phyloP scores from a whole-genome alignment of 2,329 filamentous ascomycete species.

The Verticillium alfalfae region DNA sequence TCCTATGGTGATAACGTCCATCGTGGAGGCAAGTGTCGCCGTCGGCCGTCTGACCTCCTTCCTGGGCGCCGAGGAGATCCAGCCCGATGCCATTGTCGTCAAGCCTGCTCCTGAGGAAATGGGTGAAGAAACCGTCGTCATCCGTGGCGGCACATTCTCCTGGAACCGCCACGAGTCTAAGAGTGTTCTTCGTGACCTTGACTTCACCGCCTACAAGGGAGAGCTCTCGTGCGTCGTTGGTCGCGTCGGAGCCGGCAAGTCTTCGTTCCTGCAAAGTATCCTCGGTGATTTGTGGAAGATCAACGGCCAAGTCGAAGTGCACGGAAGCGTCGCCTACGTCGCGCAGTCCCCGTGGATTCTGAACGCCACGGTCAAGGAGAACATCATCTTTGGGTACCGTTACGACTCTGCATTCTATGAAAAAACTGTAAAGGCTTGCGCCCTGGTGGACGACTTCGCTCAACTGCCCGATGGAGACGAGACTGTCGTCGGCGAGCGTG shows the following conservation, averaged over 20 bases:
- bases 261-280: conserved; percentile 81
- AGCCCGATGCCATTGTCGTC: conserved; percentile 71
- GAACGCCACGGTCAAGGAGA: conserved; percentile 95
- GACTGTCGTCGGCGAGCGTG: conserved; percentile 92
- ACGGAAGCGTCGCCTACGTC: conserved; percentile 83
- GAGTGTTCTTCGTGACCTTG: conserved; percentile 72
- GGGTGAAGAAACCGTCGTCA: conserved; percentile 80
- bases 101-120: conserved; percentile 65
- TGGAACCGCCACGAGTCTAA: conserved; percentile 82
- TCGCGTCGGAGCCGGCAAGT: conserved; percentile 91
- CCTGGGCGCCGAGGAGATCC: conserved; percentile 83
- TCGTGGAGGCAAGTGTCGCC: conserved; percentile 93
- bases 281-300: conserved; percentile 90
- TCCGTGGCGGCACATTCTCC: conserved; percentile 83
- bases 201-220: conserved; percentile 85
- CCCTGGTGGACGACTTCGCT: conserved; percentile 82
- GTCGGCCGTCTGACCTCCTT: conserved; percentile 80
- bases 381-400: conserved; percentile 92
- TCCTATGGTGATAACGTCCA: conserved; percentile 95
- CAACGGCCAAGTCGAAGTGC: conserved; percentile 74
- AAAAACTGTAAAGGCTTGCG: conserved; percentile 85
- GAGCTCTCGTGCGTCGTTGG: conserved; percentile 91
- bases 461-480: conserved; percentile 93
- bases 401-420: conserved; percentile 95
- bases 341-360: conserved; percentile 94